Conservation (phyloP, 2,329 filamentous ascomycete species). For the Venturia pyrina region DNA sequence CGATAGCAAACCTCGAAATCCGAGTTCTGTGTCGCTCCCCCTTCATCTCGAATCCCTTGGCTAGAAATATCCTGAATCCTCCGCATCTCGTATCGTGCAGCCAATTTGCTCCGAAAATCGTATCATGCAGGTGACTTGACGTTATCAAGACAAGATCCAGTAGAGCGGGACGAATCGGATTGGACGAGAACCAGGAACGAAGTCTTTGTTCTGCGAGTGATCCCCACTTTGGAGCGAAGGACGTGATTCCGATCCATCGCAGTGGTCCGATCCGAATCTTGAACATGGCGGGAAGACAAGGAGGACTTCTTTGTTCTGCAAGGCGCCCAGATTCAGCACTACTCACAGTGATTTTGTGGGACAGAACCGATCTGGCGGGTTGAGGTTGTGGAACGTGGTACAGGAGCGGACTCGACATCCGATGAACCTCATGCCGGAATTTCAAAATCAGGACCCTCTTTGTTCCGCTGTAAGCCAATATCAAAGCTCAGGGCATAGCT, state of each 20-base stretch:
- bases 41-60: not conserved
- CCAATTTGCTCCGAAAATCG: not conserved
- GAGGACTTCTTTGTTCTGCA: not conserved
- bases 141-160: not conserved
- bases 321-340: not conserved
- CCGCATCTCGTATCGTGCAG: not conserved
- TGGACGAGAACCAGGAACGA: not conserved
- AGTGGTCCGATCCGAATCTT: not conserved
- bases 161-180: not conserved
- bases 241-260: not conserved
- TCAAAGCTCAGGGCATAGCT: not conserved
- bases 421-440: not conserved
- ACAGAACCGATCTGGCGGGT: not conserved
- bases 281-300: not conserved
- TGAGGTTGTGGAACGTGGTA: not conserved
- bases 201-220: not conserved
- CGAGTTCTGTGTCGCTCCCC: not conserved
- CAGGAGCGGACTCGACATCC: not conserved
- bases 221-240: not conserved
- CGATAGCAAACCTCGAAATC: not conserved
- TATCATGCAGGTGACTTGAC: not conserved
- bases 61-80: not conserved
- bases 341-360: not conserved
- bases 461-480: not conserved
- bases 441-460: not conserved